A percentile compares a stretch with the other conserved stretches of the same genome.
Evolutionary conservation across 768 basidiomycete species (phyloP).

Genomic region (Auriscalpium microsporum): DNA sequence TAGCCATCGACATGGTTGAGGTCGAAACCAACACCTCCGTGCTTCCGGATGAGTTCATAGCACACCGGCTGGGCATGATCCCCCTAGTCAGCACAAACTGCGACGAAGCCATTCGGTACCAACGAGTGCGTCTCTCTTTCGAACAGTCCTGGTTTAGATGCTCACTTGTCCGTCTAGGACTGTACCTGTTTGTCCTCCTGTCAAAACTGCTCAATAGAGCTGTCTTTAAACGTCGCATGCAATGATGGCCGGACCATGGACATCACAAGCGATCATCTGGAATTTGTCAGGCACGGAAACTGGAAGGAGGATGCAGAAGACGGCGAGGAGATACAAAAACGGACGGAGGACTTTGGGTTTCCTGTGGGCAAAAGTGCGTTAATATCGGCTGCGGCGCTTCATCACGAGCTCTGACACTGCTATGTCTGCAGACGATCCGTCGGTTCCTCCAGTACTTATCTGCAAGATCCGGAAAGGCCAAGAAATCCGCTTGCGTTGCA

Average conservation of each 20-base stretch:
- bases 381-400: neutral
- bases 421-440: conserved; percentile 44
- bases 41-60: conserved; percentile 94
- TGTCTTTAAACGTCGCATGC: conserved; percentile 73
- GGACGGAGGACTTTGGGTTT: conserved; percentile 66
- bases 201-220: conserved; percentile 74
- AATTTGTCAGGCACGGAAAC: conserved; percentile 36
- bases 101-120: conserved; percentile 79
- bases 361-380: conserved; percentile 80
- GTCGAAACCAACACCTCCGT: conserved; percentile 88
- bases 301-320: conserved; percentile 34
- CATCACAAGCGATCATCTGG: conserved; percentile 80
- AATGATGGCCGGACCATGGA: conserved; percentile 65
- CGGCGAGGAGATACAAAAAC: conserved; percentile 69
- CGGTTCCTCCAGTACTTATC: conserved; percentile 64
- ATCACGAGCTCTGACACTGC: conserved; percentile 1
- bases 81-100: conserved; percentile 84
- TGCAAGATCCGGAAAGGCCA: conserved; percentile 93
- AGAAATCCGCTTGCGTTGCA: conserved; percentile 75
- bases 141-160: neutral
- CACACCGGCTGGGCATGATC: conserved; percentile 91
- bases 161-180: conserved; percentile 45
- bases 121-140: conserved; percentile 40
- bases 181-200: conserved; percentile 85
- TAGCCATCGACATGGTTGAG: conserved; percentile 96